phyloP scores from a whole-genome alignment of 2,329 filamentous ascomycete species.

The Diaporthe vexans region DNA sequence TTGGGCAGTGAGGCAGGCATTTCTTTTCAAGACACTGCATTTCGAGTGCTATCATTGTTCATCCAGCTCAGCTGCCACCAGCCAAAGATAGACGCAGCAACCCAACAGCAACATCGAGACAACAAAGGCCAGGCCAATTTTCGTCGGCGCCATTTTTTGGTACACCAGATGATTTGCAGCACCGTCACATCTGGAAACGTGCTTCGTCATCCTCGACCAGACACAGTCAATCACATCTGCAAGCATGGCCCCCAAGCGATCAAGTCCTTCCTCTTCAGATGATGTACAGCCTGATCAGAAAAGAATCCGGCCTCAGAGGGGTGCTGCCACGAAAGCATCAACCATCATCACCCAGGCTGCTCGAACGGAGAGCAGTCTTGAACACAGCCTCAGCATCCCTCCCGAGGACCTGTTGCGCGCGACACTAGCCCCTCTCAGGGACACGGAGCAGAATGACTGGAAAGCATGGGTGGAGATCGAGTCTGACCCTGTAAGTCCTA shows the following conservation, averaged over 20 bases:
- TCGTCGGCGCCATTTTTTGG: background rate
- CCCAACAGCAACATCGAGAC: background rate
- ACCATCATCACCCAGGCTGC: slow-evolving; percentile 12
- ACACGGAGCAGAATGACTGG: slow-evolving; percentile 72
- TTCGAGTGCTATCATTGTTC: slow-evolving; percentile 4
- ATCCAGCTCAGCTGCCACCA: background rate
- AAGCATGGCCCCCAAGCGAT: slow-evolving; percentile 24
- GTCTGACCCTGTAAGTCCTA: slow-evolving; percentile 80
- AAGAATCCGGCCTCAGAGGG: slow-evolving; percentile 5
- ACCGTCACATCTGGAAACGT: background rate
- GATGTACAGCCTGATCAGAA: slow-evolving; percentile 6
- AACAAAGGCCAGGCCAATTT: background rate
- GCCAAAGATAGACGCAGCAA: background rate
- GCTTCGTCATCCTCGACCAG: background rate
- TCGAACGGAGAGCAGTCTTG: slow-evolving; percentile 44
- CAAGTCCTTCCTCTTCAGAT: slow-evolving; percentile 11
- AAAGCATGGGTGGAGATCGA: slow-evolving; percentile 87
- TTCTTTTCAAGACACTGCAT: slow-evolving; percentile 7
- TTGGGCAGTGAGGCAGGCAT: background rate
- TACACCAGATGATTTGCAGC: background rate
- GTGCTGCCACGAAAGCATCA: slow-evolving; percentile 39
- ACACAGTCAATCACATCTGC: background rate
- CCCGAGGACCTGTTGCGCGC: slow-evolving; percentile 60
- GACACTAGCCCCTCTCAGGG: slow-evolving; percentile 61
- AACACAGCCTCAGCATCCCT: slow-evolving; percentile 45